These are phyloP conservation scores for Westerdykella ornata DNA, from an alignment of 2,329 filamentous ascomycete genomes.

Conservation along the genomic window DNA sequence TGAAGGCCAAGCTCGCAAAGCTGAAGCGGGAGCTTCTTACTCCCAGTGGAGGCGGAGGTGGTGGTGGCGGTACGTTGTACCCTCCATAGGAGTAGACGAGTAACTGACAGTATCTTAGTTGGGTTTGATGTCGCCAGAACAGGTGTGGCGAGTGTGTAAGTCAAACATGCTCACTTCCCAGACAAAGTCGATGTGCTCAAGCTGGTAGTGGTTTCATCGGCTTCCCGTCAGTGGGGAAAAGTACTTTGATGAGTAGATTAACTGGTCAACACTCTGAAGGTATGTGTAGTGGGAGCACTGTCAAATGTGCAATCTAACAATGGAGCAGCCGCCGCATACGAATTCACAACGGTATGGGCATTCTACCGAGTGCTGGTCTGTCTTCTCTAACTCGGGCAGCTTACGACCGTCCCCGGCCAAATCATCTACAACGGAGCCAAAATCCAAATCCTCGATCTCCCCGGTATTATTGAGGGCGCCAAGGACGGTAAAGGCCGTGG, in stretches of 20 bases:
- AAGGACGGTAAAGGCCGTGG: conserved; percentile 97
- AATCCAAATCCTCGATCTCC: conserved; percentile 95
- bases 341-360: conserved; percentile 70
- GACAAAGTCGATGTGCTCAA: conserved; percentile 7
- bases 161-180: conserved; percentile 11
- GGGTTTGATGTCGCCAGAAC: conserved; percentile 98
- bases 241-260: conserved; percentile 89
- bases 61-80: conserved; percentile 57
- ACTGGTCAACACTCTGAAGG: conserved; percentile 94
- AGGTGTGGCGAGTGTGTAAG: conserved; percentile 82
- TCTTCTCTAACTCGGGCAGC: conserved; percentile 24
- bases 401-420: conserved; percentile 95
- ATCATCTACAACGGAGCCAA: conserved; percentile 95
- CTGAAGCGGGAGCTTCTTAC: conserved; percentile 93
- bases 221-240: conserved; percentile 97
- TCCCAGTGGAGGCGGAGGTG: conserved; percentile 69
- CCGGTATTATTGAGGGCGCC: conserved; percentile 96
- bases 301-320: conserved; percentile 4
- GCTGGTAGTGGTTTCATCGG: conserved; percentile 73
- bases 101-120: conserved; percentile 36
- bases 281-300: conserved; percentile 18
- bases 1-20: conserved; percentile 98
- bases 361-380: neutral
- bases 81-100: no score
- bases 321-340: conserved; percentile 72